Evolutionary conservation across 192 early-diverging fungal species (phyloP).

Genomic region (Tieghemiomyces parasiticus): DNA sequence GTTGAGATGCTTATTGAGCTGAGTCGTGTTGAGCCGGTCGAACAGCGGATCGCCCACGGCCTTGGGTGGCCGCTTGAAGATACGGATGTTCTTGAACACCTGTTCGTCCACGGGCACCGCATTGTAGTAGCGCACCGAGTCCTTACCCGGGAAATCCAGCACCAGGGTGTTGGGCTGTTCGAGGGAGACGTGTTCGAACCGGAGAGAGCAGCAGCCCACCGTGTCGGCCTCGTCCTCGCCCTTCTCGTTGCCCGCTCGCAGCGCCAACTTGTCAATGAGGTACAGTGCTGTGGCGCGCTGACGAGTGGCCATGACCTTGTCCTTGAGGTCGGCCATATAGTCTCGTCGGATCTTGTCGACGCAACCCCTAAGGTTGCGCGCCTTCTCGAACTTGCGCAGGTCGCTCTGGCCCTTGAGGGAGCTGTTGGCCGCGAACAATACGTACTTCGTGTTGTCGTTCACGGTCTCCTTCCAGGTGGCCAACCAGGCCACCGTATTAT

Average conservation of each 20-base stretch:
- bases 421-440: slow-evolving; percentile 83
- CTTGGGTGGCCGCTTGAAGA: slow-evolving; percentile 76
- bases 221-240: slow-evolving; percentile 96
- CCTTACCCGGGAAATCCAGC: slow-evolving; percentile 97
- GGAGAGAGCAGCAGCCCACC: slow-evolving; percentile 94
- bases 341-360: slow-evolving; percentile 51
- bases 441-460: slow-evolving; percentile 84
- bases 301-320: slow-evolving; percentile 63
- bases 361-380: slow-evolving; percentile 62
- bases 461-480: slow-evolving; percentile 99
- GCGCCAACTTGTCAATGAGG: slow-evolving; percentile 83
- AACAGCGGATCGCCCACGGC: slow-evolving; percentile 66
- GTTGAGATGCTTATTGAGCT: slow-evolving; percentile 80
- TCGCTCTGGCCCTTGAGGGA: slow-evolving; percentile 95
- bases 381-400: slow-evolving; percentile 90
- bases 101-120: slow-evolving; percentile 67
- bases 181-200: slow-evolving; percentile 79
- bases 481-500: slow-evolving; percentile 89
- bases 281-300: slow-evolving; percentile 92
- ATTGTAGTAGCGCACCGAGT: slow-evolving; percentile 90
- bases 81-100: slow-evolving; percentile 84
- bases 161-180: slow-evolving; percentile 68
- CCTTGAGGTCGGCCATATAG: slow-evolving; percentile 67
- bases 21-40: slow-evolving; percentile 73
- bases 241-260: slow-evolving; percentile 97